Base-by-base conservation (phyloP, 768 basidiomycete species). In the Crassisporium funariophilum region DNA sequence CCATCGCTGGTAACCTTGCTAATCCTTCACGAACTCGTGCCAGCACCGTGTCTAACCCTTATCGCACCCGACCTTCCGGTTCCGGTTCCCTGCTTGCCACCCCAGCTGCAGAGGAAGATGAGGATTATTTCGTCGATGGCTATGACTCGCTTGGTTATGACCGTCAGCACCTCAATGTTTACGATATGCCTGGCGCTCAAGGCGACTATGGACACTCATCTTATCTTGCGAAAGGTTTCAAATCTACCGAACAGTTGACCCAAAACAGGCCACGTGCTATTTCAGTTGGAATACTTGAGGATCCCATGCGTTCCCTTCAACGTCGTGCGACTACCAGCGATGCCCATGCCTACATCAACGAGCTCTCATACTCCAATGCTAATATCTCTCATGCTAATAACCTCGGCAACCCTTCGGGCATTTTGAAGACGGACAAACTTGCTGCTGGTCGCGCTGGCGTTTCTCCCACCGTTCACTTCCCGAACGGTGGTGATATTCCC, bases 31-130 rank as follows among this genome's bases (percentile, higher is more conserved):
- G 94, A 50, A 70, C 84, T 63, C 84, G 94, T 7, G 93, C 94
- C 12, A 94, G 80, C 60, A 98, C 94, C 1, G 93, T 98, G 12
- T 95, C 94, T 10, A 88, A 91, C 62, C 90, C 92, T n/a, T 94
- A 93, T 65, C 82, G 90, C 51, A 72, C 75, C 43, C 76, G 86
- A 52, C 73, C 86, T 46, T 75, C 82, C 38, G 74, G 72, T 13
- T 67, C 75, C n/a, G 72, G 73, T 33, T 84, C 86, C 3, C 72
- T 88, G 49, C 69, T 90, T 31, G 64, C 82, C 12, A 82, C 85
- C 2, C 79, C 85, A 2, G 74, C 78, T 34, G 81, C 84, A 49
- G 85, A 88, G 13, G 89, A 91, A 41, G 86, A 89, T 41, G 88
- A 91, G 40, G 77, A 82, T 54, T 87, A 88, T 58, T 78, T 79